Base-by-base conservation (phyloP, 2,329 filamentous ascomycete species). In the Diaporthe sp. region DNA sequence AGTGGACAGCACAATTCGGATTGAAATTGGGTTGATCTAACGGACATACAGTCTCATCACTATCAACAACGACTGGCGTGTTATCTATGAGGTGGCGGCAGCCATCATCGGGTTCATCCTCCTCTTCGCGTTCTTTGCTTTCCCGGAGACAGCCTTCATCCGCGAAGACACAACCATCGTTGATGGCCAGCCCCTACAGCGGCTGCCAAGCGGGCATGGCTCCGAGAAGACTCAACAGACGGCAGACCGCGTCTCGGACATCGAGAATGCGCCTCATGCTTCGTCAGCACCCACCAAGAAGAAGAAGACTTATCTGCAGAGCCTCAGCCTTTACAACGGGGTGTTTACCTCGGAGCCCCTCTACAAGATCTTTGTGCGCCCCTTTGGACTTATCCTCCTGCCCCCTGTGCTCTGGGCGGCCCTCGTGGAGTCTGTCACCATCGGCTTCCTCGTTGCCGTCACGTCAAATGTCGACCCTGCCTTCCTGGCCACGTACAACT, bases 371-470 rank as follows among this genome's bases (percentile, higher is more conserved):
- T 83, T 87, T 72, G 52, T 87, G 10, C 86, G 89, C 0, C 89
- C 89, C 1, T 78, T 90, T 28, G 82, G 85, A 3, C 80, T 91
- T 38, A 85, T 90, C 15, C 73, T 84, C 3, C 82, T 91, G 1
- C 89, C 89, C 7, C 84, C 87, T 0, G 86, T 91, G 0, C 80
- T 91, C 3, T 91, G 89, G 89, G 87, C 87, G 4, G 87, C 89
- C 15, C 81, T 90, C 3, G 86, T 89, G 25, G 85, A 88, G 81
- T 84, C 88, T 1, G 88, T 87, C 4, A 89, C 88, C 1, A 89
- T 91, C 72, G 88, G 88, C 1, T 90, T 90, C 78, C 79, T 89
- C 1, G 87, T 89, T 0, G 88, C 89, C 19, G 86, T 91, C 15
- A 86, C 87, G 0, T 88, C 89, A 58, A 90, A 90, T 72, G 87